phyloP scores from a whole-genome alignment of 1,284 basidiomycete genomes.

The Athelia psychrophila region DNA sequence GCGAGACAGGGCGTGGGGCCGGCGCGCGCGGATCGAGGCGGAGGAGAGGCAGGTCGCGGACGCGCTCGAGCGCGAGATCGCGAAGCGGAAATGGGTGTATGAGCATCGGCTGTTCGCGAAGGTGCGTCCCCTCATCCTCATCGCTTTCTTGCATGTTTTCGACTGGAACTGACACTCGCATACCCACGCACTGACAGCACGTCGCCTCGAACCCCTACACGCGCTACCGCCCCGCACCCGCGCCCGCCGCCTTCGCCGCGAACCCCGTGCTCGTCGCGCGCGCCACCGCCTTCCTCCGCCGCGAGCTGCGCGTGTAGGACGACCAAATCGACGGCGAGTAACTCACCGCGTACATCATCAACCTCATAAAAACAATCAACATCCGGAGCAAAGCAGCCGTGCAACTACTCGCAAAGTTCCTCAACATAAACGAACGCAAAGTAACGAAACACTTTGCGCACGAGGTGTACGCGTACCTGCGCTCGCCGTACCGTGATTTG shows the following conservation, averaged over 20 bases:
- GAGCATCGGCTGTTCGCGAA: constrained; percentile 76
- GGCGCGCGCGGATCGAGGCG: constrained; percentile 43
- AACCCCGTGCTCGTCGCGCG: constrained; percentile 71
- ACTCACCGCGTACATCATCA: constrained; percentile 80
- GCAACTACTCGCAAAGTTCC: constrained; percentile 78
- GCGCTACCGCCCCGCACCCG: constrained; percentile 78
- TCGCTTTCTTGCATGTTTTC: neutral
- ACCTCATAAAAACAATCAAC: constrained; percentile 84
- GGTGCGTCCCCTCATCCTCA: constrained; percentile 40
- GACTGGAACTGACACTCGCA: neutral
- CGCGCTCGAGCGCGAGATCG: constrained; percentile 63
- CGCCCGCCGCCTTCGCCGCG: constrained; percentile 73
- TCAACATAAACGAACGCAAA: constrained; percentile 71
- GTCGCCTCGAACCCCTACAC: constrained; percentile 83
- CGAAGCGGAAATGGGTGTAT: constrained; percentile 65
- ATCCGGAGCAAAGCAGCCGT: constrained; percentile 84
- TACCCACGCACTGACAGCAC: constrained; percentile 57
- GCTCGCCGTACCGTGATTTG: constrained; percentile 82
- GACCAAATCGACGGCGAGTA: constrained; percentile 85
- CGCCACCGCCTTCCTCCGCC: constrained; percentile 75
- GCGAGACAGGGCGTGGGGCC: constrained; percentile 61
- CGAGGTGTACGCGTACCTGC: constrained; percentile 82
- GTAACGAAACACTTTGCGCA: constrained; percentile 90
- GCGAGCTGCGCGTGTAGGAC: constrained; percentile 83
- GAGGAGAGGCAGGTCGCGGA: constrained; percentile 54